These are phyloP conservation scores for Salix exigua DNA, from an alignment of 345 rosid species.

Conservation along the genomic window DNA sequence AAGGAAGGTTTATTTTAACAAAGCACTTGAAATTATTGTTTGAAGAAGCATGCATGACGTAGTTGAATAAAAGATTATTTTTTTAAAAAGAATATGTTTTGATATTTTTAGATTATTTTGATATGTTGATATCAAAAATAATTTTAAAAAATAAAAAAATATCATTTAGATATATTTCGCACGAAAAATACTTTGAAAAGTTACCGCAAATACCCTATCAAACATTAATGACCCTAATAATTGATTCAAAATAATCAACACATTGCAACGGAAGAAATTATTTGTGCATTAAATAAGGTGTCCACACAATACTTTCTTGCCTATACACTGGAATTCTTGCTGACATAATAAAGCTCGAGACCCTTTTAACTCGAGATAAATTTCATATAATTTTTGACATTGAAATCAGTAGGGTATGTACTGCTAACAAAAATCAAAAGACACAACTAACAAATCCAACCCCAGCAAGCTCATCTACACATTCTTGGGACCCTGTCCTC, in stretches of 20 bases:
- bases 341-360: not conserved
- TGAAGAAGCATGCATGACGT: not conserved
- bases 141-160: no score
- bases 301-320: not conserved
- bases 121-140: no score
- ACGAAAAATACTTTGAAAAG: no score
- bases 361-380: not conserved
- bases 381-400: not conserved
- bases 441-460: not conserved
- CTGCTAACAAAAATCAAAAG: constrained; percentile 7
- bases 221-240: no score
- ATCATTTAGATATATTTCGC: no score
- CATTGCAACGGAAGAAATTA: not conserved
- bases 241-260: not conserved
- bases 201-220: no score
- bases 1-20: not conserved
- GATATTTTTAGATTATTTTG: no score
- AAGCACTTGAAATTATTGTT: not conserved
- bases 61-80: no score
- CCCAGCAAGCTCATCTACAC: constrained; percentile 18
- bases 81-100: no score
- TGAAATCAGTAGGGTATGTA: constrained; percentile 20
- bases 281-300: not conserved
- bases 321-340: not conserved
- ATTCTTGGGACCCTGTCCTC: constrained; percentile 21